Evolutionary conservation across 2,329 filamentous ascomycete species (phyloP).

Genomic region (Capronia epimyces): DNA sequence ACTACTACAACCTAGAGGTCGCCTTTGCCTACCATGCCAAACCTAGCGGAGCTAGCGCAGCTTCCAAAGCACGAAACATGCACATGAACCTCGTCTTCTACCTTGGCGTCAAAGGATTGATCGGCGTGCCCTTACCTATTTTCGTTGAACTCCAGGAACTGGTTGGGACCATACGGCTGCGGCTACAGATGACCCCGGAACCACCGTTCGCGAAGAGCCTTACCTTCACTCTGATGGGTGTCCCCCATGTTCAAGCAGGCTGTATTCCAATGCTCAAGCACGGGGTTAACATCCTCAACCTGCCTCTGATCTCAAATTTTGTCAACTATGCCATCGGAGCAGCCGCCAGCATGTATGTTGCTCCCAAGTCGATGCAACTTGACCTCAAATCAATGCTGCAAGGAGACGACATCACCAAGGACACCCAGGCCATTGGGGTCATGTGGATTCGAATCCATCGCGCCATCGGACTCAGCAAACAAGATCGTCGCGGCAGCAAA

Average conservation of each 20-base stretch:
- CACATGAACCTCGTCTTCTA: constrained; percentile 96
- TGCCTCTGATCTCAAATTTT: constrained; percentile 91
- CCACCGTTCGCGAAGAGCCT: constrained; percentile 88
- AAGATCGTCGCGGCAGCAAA: constrained; percentile 73
- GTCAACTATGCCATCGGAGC: constrained; percentile 92
- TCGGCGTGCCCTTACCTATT: constrained; percentile 80
- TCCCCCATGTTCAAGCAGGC: constrained; percentile 81
- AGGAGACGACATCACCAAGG: constrained; percentile 88
- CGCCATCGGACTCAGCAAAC: constrained; percentile 81
- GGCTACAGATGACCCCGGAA: constrained; percentile 80
- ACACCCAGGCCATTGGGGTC: constrained; percentile 74
- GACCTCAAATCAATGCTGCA: constrained; percentile 86
- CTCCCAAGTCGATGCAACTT: constrained; percentile 87
- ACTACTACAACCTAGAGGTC: constrained; percentile 88
- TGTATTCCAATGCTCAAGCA: constrained; percentile 90
- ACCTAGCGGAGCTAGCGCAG: constrained; percentile 63
- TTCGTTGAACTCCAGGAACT: constrained; percentile 85
- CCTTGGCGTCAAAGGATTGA: constrained; percentile 79
- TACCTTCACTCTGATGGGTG: constrained; percentile 89
- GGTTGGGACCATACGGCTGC: constrained; percentile 79
- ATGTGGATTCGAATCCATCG: constrained; percentile 89
- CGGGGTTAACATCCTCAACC: constrained; percentile 83
- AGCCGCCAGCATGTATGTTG: constrained; percentile 84
- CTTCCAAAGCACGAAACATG: constrained; percentile 87
- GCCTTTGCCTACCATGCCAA: constrained; percentile 87